phyloP scores from a whole-genome alignment of 164 flowering plant species.

The Vitis vinifera region ASM3070453v1 NC_081814.1:2758001-2758500 shows the following conservation, averaged over 20 bases:
- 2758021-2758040: not conserved
- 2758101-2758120: not conserved
- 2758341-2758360: not conserved
- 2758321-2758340: not conserved
- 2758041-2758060: slow-evolving; percentile 3
- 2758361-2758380: not conserved
- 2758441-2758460: too few relatives aligned
- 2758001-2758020: not conserved
- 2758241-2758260: not conserved
- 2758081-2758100: slow-evolving; percentile 10
- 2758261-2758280: too few relatives aligned
- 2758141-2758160: slow-evolving; percentile 1
- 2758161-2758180: not conserved
- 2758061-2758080: not conserved
- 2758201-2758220: slow-evolving; percentile 7
- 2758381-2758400: too few relatives aligned
- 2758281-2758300: not conserved
- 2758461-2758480: too few relatives aligned
- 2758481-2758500: too few relatives aligned
- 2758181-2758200: slow-evolving; percentile 1
- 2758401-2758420: too few relatives aligned
- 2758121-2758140: slow-evolving; percentile 1
- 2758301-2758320: not conserved
- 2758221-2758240: slow-evolving; percentile 6
- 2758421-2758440: too few relatives aligned